Evolutionary conservation across 805 yeast genomes (phyloP).

Genomic region (Candida yuanshanica): DNA sequence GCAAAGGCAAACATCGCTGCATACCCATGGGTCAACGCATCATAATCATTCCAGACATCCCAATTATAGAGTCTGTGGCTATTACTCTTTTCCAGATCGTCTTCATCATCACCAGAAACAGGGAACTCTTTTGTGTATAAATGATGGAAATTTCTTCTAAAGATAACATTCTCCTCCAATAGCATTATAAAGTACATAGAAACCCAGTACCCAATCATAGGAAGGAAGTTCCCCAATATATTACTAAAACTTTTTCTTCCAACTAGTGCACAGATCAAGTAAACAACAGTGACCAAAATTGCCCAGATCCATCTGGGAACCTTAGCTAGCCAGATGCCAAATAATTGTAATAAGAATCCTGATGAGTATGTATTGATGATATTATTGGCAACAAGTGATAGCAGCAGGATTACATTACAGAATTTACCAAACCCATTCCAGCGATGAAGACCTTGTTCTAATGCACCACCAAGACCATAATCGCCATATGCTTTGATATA

Average conservation of each 20-base stretch:
- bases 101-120: conserved; percentile 2
- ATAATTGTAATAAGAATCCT: conserved; percentile 67
- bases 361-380: conserved; percentile 77
- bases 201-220: conserved; percentile 91
- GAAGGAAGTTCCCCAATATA: conserved; percentile 74
- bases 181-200: conserved; percentile 71
- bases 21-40: conserved; percentile 56
- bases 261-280: conserved; percentile 65
- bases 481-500: conserved; percentile 53
- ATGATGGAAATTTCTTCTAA: conserved; percentile 45
- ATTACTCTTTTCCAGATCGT: conserved; percentile 28
- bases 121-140: conserved; percentile 40
- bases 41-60: conserved; percentile 63
- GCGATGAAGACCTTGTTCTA: conserved; percentile 55
- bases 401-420: conserved; percentile 58
- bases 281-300: conserved; percentile 53
- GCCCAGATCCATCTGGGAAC: conserved; percentile 80
- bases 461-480: conserved; percentile 71
- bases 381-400: conserved; percentile 77
- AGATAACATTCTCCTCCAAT: conserved; percentile 68
- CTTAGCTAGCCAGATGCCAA: conserved; percentile 46
- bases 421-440: conserved; percentile 81
- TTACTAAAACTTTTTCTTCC: conserved; percentile 70
- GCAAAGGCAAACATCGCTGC: conserved; percentile 66
- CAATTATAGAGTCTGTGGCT: conserved; percentile 58